These are phyloP conservation scores for Alternaria rosae DNA, from an alignment of 2,329 filamentous ascomycete genomes.

Conservation along the genomic window DNA sequence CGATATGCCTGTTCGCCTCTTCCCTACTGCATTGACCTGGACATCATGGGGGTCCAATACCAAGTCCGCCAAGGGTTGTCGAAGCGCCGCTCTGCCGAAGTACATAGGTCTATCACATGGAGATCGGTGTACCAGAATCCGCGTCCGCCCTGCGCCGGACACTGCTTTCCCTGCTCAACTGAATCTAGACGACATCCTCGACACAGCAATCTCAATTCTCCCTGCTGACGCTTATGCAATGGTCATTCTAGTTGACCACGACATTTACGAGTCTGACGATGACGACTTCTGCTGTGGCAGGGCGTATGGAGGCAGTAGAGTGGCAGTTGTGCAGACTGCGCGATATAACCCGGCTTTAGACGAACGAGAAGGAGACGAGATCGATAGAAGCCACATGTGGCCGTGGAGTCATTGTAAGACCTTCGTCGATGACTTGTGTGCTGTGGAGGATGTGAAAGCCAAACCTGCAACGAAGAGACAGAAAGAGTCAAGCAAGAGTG, in stretches of 20 bases:
- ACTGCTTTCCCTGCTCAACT: slow-evolving; percentile 60
- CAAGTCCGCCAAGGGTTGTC: slow-evolving; percentile 1
- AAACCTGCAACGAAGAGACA: slow-evolving; percentile 17
- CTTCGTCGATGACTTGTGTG: slow-evolving; percentile 57
- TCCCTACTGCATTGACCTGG: slow-evolving; percentile 56
- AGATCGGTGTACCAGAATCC: slow-evolving; percentile 57
- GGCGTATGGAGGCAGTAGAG: slow-evolving; percentile 69
- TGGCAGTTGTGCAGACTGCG: slow-evolving; percentile 68
- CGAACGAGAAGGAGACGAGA: slow-evolving; percentile 51
- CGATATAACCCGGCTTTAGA: slow-evolving; percentile 65
- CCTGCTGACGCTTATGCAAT: slow-evolving; percentile 67
- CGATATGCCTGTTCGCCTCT: slow-evolving; percentile 59
- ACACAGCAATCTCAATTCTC: slow-evolving; percentile 62
- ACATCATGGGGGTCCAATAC: slow-evolving; percentile 54
- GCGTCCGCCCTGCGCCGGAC: slow-evolving; percentile 59
- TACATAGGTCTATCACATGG: slow-evolving; percentile 58
- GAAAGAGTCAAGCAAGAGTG: slow-evolving; percentile 11
- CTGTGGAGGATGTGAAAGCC: slow-evolving; percentile 32
- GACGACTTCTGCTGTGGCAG: slow-evolving; percentile 73
- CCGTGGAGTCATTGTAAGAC: slow-evolving; percentile 67
- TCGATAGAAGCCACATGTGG: slow-evolving; percentile 66
- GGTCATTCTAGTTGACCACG: slow-evolving; percentile 65
- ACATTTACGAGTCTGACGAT: slow-evolving; percentile 70
- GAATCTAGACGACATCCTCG: slow-evolving; percentile 68
- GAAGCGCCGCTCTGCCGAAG: slow-evolving; percentile 18